These are phyloP conservation scores for Wallacemonas sp. DNA, from an alignment of 208 protist genomes.

Conservation along the genomic window DNA sequence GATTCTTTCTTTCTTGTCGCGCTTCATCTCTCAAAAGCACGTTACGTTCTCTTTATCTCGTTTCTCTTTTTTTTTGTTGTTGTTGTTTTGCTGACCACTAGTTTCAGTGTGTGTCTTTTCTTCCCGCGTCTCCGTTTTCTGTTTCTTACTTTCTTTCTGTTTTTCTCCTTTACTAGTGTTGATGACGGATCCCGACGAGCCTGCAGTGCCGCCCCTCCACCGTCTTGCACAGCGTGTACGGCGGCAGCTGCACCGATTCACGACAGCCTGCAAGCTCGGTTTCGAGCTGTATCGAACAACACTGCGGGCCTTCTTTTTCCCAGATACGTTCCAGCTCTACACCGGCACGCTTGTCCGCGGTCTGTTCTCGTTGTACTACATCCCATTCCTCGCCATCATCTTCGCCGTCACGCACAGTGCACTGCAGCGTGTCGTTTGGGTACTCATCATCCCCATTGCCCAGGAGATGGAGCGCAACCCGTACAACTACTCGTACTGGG, in stretches of 20 bases:
- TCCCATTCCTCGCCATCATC: slow-evolving; percentile 61
- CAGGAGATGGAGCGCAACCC: slow-evolving; percentile 76
- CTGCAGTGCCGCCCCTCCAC: background rate
- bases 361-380: slow-evolving; percentile 75
- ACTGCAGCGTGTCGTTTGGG: slow-evolving; percentile 82
- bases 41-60: background rate
- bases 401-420: slow-evolving; percentile 78
- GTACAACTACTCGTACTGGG: slow-evolving; percentile 54
- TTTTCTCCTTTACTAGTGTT: background rate
- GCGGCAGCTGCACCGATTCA: background rate
- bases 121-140: background rate
- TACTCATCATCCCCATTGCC: slow-evolving; percentile 76
- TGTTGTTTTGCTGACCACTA: slow-evolving; percentile 4
- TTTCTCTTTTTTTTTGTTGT: slow-evolving; percentile 4
- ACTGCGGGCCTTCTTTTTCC: slow-evolving; percentile 70
- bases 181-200: background rate
- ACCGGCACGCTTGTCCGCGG: slow-evolving; percentile 59
- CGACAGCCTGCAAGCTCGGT: background rate
- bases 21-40: background rate
- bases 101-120: slow-evolving; percentile 1
- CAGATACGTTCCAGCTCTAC: slow-evolving; percentile 72
- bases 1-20: background rate
- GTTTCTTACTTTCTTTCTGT: slow-evolving; percentile 2
- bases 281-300: slow-evolving; percentile 36
- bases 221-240: slow-evolving; percentile 2